A percentile compares a stretch with the other conserved stretches of the same genome.
Conservation (phyloP, 371 early-diverging fungal species). For the Circinella umbellata region DNA sequence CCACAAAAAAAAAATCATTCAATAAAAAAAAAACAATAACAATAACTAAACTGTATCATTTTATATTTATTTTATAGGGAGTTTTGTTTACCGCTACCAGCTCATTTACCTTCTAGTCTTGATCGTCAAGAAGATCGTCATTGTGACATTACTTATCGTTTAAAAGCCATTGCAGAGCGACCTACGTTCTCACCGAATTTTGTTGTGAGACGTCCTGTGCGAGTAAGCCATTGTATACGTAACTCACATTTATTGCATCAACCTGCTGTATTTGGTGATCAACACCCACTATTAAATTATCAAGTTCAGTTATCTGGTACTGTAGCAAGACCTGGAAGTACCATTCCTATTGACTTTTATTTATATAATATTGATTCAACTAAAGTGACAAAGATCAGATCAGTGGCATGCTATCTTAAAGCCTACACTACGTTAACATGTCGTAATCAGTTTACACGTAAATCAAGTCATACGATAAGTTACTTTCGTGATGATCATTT, state of each 20-base stretch:
- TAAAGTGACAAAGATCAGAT: constrained; percentile 29
- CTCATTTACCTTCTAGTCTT: constrained; percentile 43
- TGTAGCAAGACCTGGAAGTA: constrained; percentile 33
- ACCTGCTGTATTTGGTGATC: constrained; percentile 26
- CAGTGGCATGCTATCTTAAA: constrained; percentile 33
- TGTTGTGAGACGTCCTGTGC: constrained; percentile 25
- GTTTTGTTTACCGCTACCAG: constrained; percentile 45
- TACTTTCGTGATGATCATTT: constrained; percentile 37
- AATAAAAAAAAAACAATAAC: neutral
- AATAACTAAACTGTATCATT: no score
- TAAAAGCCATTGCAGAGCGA: constrained; percentile 43
- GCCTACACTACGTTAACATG: constrained; percentile 26
- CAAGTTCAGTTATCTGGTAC: constrained; percentile 42
- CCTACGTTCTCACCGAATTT: constrained; percentile 38
- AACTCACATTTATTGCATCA: neutral
- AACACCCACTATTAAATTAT: constrained; percentile 41
- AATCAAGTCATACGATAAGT: constrained; percentile 25
- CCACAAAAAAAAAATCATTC: neutral
- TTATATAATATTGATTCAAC: constrained; percentile 29
- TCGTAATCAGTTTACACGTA: constrained; percentile 19
- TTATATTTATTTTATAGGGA: constrained; percentile 25
- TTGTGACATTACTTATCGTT: constrained; percentile 30
- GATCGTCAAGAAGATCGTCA: constrained; percentile 27
- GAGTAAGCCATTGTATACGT: constrained; percentile 15
- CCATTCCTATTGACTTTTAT: constrained; percentile 45